Conservation (phyloP, 2,329 filamentous ascomycete genomes). For the Ceratocystis cubensis region DNA sequence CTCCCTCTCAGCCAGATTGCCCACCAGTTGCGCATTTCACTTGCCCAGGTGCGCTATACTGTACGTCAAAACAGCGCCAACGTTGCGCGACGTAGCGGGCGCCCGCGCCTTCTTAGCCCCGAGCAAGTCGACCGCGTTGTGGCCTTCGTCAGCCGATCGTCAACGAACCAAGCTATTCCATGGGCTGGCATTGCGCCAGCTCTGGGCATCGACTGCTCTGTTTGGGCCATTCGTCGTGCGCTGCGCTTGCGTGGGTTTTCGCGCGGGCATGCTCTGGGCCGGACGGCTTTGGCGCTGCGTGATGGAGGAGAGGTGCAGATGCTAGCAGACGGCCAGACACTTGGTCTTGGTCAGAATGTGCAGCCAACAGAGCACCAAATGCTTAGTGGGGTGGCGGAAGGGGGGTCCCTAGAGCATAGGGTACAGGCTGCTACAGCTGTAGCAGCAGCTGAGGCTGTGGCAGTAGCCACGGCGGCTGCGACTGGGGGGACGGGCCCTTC, state of each 20-base stretch:
- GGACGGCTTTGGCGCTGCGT: background rate
- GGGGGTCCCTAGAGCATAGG: background rate
- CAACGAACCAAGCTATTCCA: constrained; percentile 17
- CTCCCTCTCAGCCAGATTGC: constrained; percentile 19
- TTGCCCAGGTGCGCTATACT: constrained; percentile 20
- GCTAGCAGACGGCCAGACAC: background rate
- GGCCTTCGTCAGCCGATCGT: constrained; percentile 16
- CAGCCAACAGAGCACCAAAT: background rate
- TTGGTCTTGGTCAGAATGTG: too few relatives aligned
- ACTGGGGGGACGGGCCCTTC: background rate
- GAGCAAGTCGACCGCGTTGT: constrained; percentile 20
- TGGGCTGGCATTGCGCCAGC: constrained; percentile 20
- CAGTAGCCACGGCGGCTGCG: background rate
- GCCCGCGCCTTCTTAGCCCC: constrained; percentile 16
- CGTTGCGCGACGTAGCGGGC: constrained; percentile 18
- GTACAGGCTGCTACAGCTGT: background rate
- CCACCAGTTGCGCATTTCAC: constrained; percentile 15
- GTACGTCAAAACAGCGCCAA: constrained; percentile 17
- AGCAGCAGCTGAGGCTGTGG: background rate
- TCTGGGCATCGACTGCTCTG: constrained; percentile 18
- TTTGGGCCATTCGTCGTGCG: constrained; percentile 17
- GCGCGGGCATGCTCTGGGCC: constrained; percentile 17
- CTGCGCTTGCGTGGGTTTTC: constrained; percentile 18
- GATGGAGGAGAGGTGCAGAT: background rate
- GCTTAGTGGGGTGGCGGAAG: background rate